Evolutionary conservation across 2,329 filamentous ascomycete genomes (phyloP), one percentile per base, ranked within the genome.

Genomic region (Aspergillus brasiliensis): DNA sequence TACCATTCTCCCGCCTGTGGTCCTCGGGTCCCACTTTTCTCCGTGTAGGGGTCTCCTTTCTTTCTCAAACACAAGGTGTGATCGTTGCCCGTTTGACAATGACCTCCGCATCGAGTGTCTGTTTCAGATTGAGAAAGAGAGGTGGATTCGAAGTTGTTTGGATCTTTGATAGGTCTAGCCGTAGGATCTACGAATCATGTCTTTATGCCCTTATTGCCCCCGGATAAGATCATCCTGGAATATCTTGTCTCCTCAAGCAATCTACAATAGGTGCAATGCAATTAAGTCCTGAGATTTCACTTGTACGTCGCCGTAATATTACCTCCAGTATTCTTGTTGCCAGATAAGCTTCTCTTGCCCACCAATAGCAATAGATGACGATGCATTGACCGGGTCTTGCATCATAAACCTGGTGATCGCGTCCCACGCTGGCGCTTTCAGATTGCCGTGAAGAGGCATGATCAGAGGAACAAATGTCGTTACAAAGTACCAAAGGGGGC

Each of bases 21-120:
- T 28, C 31, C 31, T 34, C 31, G 23, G 46, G 25, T 13, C n/a
- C 44, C 44, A 48, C 44, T 27, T 48, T 25, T n/a, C 23, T 28
- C 21, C 11, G 44, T 48, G 7, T 49, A 49, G 46, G 46, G 46
- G 46, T 49, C 46, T 49, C 17, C 46, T 28, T 28, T 49, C 46
- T 28, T 21, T 27, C 25, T 49, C 46, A 49, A 49, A 49, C 46
- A 21, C n/a, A 49, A n/a, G 46, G n/a, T 49, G 25, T 27, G 46
- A 49, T 49, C 46, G n/a, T 49, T 49, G 25, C 46, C 46, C n/a
- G 46, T 49, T 49, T 49, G 25, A 49, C 46, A 15, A 49, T 49
- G 25, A 11, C 46, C 46, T 28, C 25, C 46, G 46, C 46, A 28
- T 17, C 46, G 8, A 28, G n/a, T 27, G 25, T 17, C 4, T 49